Conservation (phyloP, 192 early-diverging fungal species). For the Backusella mclennaniae region DNA sequence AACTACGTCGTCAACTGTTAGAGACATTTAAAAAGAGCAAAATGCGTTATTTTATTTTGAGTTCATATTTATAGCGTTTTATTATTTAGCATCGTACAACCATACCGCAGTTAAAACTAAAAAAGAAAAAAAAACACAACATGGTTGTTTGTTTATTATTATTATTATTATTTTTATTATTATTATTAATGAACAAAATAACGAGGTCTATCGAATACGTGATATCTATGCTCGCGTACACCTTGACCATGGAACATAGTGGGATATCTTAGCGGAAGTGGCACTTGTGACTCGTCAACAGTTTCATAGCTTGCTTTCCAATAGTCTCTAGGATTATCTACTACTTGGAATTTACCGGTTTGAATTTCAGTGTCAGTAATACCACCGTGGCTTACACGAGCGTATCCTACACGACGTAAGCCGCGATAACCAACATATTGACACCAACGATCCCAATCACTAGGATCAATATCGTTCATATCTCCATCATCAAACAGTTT, state of each 20-base stretch:
- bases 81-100: neutral
- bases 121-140: neutral
- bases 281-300: conserved; percentile 55
- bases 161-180: neutral
- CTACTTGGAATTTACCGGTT: conserved; percentile 67
- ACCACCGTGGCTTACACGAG: conserved; percentile 73
- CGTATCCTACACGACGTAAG: conserved; percentile 69
- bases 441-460: conserved; percentile 81
- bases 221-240: conserved; percentile 71
- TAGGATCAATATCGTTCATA: conserved; percentile 75
- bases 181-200: conserved; percentile 52
- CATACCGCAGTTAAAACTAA: neutral
- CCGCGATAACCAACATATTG: conserved; percentile 82
- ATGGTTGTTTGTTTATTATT: neutral
- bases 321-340: conserved; percentile 39
- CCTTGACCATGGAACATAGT: conserved; percentile 65
- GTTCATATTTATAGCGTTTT: neutral
- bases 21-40: conserved; percentile 4
- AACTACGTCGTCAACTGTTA: conserved; percentile 6
- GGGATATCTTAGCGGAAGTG: conserved; percentile 60
- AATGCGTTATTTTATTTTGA: neutral
- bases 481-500: conserved; percentile 63
- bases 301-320: conserved; percentile 58
- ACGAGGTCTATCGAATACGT: conserved; percentile 75
- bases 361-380: conserved; percentile 88